Evolutionary conservation across 2,329 filamentous ascomycete species (phyloP), one percentile per base, ranked within the genome.

Genomic region (Trichophaea hybrida): DNA sequence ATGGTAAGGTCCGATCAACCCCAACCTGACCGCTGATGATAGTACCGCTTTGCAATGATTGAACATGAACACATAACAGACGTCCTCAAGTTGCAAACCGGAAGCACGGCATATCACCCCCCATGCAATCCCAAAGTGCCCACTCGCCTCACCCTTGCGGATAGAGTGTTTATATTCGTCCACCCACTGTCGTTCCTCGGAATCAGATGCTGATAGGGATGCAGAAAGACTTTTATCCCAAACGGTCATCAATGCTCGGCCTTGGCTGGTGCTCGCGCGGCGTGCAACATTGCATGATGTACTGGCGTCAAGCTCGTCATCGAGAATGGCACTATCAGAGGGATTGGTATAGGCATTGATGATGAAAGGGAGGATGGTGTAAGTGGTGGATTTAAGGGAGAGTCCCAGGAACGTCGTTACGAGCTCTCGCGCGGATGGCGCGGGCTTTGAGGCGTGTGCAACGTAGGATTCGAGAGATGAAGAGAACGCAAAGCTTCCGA

Each of bases 401-500:
- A 86, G 75, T 8, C 79, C 77, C 13, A 93, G 77, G 73, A 93
- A 93, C 50, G 75, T 72, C 48, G 79, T 70, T 72, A 88, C 85
- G 24, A 76, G 76, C 69, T 15, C 71, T 62, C 44, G 70, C 71
- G 5, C 64, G 58, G 38, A 57, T 37, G 58, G 65, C 38, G 43
- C 15, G 66, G 68, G 17, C 70, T 66, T 52, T 65, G 60, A 24
- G 13, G 13, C 59, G 74, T 93, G 87, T 2, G 84, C 83, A 15
- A 90, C 80, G 71, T 85, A 91, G 44, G 86, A 91, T 73, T 93
- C 87, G 13, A 93, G 78, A 2, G 86, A 86, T 66, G 81, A 85
- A 75, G 83, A 87, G 75, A 91, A 93, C 68, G 87, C 87, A 73
- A 93, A 93, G n/a, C 86, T 88, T 59, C 87, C 87, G 0, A 93